phyloP scores from a whole-genome alignment of 2,329 filamentous ascomycete genomes.

The Phaeosphaeria sp. region DNA sequence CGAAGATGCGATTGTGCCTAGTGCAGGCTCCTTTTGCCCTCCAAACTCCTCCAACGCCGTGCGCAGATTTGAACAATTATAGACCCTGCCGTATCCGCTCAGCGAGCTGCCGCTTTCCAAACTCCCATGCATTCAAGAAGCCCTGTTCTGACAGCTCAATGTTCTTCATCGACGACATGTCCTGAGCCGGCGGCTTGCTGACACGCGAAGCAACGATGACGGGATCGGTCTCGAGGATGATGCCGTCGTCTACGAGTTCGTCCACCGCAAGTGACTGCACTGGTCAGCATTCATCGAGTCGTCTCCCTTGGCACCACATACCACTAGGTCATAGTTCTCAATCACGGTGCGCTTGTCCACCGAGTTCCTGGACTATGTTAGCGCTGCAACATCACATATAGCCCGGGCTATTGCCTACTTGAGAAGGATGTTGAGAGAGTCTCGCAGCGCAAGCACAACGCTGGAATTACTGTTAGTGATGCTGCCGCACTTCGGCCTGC shows the following conservation, averaged over 20 bases:
- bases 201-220: conserved; percentile 92
- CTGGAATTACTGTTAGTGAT: conserved; percentile 50
- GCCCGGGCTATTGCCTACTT: conserved; percentile 70
- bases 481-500: no score
- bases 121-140: conserved; percentile 90
- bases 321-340: conserved; percentile 96
- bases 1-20: conserved; percentile 11
- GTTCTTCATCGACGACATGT: conserved; percentile 85
- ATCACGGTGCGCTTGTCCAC: conserved; percentile 97
- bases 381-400: not conserved
- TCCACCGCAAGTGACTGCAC: conserved; percentile 90
- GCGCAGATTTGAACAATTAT: conserved; percentile 24
- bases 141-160: conserved; percentile 97
- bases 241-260: conserved; percentile 72
- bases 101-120: conserved; percentile 89
- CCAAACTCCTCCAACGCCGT: conserved; percentile 43
- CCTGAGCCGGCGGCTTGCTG: conserved; percentile 87
- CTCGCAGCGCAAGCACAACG: conserved; percentile 87
- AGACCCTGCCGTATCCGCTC: conserved; percentile 86
- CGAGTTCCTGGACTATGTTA: conserved; percentile 71
- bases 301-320: conserved; percentile 20
- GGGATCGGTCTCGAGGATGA: conserved; percentile 96
- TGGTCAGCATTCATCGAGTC: conserved; percentile 76
- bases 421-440: conserved; percentile 87
- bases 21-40: conserved; percentile 20